Evolutionary conservation across 2,329 filamentous ascomycete species (phyloP).

Genomic region (Coniochaeta sp.): DNA sequence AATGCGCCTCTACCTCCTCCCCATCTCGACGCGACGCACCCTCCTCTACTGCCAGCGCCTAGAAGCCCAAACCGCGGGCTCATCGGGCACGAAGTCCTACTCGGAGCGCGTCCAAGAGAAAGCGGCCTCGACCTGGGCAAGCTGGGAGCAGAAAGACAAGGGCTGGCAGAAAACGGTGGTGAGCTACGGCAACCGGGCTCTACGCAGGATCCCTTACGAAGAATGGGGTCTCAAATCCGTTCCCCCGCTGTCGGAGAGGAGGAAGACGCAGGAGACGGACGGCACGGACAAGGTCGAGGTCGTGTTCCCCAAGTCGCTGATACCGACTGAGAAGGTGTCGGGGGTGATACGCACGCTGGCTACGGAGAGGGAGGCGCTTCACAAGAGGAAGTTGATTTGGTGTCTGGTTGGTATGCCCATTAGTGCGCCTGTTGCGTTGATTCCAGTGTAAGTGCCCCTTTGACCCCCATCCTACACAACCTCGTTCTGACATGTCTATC

Average conservation of each 20-base stretch:
- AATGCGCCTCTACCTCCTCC: constrained; percentile 93
- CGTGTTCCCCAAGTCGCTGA: constrained; percentile 65
- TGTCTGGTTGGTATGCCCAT: constrained; percentile 79
- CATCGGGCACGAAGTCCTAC: constrained; percentile 39
- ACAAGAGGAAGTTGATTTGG: constrained; percentile 71
- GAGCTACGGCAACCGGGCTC: constrained; percentile 74
- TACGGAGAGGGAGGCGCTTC: constrained; percentile 72
- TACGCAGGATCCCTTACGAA: constrained; percentile 86
- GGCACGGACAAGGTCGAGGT: constrained; percentile 63
- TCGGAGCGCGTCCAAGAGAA: constrained; percentile 65
- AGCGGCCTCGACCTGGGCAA: constrained; percentile 71
- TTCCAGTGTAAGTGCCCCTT: constrained; percentile 72
- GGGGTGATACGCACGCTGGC: constrained; percentile 63
- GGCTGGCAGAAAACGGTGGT: constrained; percentile 89
- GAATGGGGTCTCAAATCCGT: constrained; percentile 98
- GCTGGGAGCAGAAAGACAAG: constrained; percentile 76
- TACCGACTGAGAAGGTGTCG: constrained; percentile 57
- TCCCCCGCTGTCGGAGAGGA: constrained; percentile 66
- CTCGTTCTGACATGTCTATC: constrained; percentile 8
- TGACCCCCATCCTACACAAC: neutral
- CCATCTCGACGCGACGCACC: constrained; percentile 83
- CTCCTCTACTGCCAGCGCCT: constrained; percentile 86
- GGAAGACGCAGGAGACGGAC: constrained; percentile 45
- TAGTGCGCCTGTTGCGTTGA: constrained; percentile 70
- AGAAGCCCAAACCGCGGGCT: constrained; percentile 37